phyloP scores from a whole-genome alignment of 768 basidiomycete species.

The Leccinum disarticulatum region DNA sequence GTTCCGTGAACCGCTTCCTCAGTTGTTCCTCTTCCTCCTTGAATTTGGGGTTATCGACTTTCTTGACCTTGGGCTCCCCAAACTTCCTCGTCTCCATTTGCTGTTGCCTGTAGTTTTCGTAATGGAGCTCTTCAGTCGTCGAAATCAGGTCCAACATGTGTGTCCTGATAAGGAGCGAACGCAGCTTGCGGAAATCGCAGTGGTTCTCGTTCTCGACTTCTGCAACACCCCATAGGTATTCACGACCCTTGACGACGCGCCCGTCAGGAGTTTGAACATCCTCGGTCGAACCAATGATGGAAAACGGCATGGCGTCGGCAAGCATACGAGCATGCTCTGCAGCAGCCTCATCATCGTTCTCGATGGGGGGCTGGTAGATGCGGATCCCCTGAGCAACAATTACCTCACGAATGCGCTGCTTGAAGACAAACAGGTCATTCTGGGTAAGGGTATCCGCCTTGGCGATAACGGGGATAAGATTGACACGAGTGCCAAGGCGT shows the following conservation, averaged over 20 bases:
- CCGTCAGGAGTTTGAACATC: constrained; percentile 93
- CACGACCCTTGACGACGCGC: constrained; percentile 91
- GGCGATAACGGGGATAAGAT: constrained; percentile 95
- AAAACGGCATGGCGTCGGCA: constrained; percentile 93
- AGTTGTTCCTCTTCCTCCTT: constrained; percentile 98
- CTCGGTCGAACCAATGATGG: constrained; percentile 95
- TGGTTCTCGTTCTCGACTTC: constrained; percentile 99
- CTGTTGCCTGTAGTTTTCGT: constrained; percentile 95
- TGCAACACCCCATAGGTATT: constrained; percentile 99
- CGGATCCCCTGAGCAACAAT: constrained; percentile 90
- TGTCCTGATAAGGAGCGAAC: constrained; percentile 92
- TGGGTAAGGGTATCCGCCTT: constrained; percentile 98
- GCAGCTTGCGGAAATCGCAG: constrained; percentile 98
- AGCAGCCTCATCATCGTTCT: constrained; percentile 80
- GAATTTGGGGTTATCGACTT: constrained; percentile 99
- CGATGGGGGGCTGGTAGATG: constrained; percentile 92
- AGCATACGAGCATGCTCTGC: constrained; percentile 88
- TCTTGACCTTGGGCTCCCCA: constrained; percentile 97
- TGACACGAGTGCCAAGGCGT: constrained; percentile 95
- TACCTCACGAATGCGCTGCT: constrained; percentile 91
- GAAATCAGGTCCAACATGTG: constrained; percentile 98
- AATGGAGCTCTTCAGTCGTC: constrained; percentile 93
- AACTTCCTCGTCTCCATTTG: constrained; percentile 99
- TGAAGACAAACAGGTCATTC: constrained; percentile 87
- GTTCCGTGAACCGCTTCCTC: constrained; percentile 97